Percentiles rank a stretch among this genome's conserved stretches.
phyloP scores from a whole-genome alignment of 805 yeast species.

The Jamesozyma jinghongensis region DNA sequence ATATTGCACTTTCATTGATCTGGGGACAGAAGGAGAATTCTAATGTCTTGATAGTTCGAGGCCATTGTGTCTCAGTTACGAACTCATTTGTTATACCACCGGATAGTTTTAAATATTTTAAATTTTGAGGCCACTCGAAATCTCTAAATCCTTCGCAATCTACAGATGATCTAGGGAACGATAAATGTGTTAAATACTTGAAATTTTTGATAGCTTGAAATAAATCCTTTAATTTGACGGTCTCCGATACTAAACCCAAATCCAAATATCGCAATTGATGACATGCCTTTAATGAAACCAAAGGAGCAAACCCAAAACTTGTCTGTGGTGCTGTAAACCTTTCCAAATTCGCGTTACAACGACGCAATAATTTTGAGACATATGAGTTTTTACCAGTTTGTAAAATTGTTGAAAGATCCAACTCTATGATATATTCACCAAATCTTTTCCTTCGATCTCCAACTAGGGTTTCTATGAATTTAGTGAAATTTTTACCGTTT shows the following conservation, averaged over 20 bases:
- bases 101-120: slow-evolving; percentile 64
- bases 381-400: slow-evolving; percentile 90
- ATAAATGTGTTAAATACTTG: slow-evolving; percentile 56
- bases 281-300: slow-evolving; percentile 73
- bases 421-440: slow-evolving; percentile 51
- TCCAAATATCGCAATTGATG: slow-evolving; percentile 55
- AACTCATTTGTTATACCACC: slow-evolving; percentile 88
- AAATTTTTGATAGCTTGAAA: slow-evolving; percentile 64
- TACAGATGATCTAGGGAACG: slow-evolving; percentile 84
- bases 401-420: slow-evolving; percentile 71
- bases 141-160: slow-evolving; percentile 44
- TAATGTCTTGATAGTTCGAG: slow-evolving; percentile 56
- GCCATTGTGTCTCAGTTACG: slow-evolving; percentile 60
- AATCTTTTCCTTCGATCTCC: slow-evolving; percentile 36
- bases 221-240: slow-evolving; percentile 72
- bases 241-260: slow-evolving; percentile 79
- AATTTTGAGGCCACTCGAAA: slow-evolving; percentile 66
- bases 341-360: slow-evolving; percentile 59
- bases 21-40: slow-evolving; percentile 86
- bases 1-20: slow-evolving; percentile 55
- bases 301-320: slow-evolving; percentile 85
- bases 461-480: slow-evolving; percentile 63
- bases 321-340: slow-evolving; percentile 87
- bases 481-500: slow-evolving; percentile 55
- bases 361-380: slow-evolving; percentile 71